Base-by-base conservation (phyloP, 2,329 filamentous ascomycete genomes). In the Calonectria ilicicola region DNA sequence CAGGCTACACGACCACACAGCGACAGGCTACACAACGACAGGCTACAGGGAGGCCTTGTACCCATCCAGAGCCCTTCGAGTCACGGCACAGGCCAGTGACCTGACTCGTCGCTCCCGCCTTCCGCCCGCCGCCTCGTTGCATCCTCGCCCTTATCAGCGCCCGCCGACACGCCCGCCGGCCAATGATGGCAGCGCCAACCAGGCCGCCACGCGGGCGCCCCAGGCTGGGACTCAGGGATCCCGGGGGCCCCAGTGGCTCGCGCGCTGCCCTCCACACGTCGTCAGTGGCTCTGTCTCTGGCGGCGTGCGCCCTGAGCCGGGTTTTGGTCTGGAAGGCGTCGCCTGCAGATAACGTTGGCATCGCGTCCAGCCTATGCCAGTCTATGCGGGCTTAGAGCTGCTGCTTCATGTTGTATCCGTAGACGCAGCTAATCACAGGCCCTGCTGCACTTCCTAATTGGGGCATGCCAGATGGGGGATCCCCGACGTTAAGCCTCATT, bases 101-200 rank as follows among this genome's bases (percentile, higher is more conserved):
- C 42, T 60, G 29, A 27, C 58, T 60, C 35, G 46, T 56, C 53
- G 44, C 46, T 49, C 46, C 47, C 47, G 38, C 70, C 21, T 40
- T 53, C 66, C 40, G 53, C 47, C 35, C 69, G 44, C 27, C 69
- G 26, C 60, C 64, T 71, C 69, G 29, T 17, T 60, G 69, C 58
- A 63, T 47, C 42, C n/a, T 58, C 26, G 51, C 23, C 44, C 72
- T 77, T 78, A 78, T 78, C 76, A 77, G 76, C 75, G 76, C 76
- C 76, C 75, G 75, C 66, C 69, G 68, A 42, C 51, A 53, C 29
- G 46, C 19, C 62, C 46, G 38, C 65, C 63, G 49, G 58, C 74
- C 75, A 77, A 76, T 77, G 73, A 75, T 63, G 62, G 27, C 51
- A 49, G 53, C 60, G 40, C 72, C 56, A 38, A 51, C 72, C 56